Base-by-base conservation (phyloP, 805 yeast species). In the Candida germanica region DNA sequence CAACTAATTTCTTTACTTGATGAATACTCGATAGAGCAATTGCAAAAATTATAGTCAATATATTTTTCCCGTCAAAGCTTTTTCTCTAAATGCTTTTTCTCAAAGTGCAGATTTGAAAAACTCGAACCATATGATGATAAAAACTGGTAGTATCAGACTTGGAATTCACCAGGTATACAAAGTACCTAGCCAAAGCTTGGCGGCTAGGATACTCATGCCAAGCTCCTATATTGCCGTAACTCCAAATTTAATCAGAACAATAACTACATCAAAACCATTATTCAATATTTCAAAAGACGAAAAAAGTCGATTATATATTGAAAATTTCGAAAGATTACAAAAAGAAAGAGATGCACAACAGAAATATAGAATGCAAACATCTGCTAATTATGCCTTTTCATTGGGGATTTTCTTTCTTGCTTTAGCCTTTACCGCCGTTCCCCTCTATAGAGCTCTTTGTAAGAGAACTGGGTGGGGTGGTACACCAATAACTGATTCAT, bases 391-490 rank as follows among this genome's bases (percentile, higher is more conserved):
- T 53, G 66, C 83, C 10, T 66, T 77, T 2, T 80, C 91, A n/a
- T 67, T 87, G 14, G 79, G 79, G 9, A 61, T 89, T 19, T 62
- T 79, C 2, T 85, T 87, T 44, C 61, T 87, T 12, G 86, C 95
- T 0, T 66, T 91, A 5, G 75, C 95, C 0, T 93, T 87, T 60
- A 85, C 88, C 7, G 86, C 96, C 1, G 98, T 93, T 13, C 98
- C 98, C 4, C 64, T 93, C 5, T 93, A 93, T 59, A 69, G 97
- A 47, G 87, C 89, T 6, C 71, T 93, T 20, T 93, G 98, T 68
- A 86, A 89, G 50, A 75, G 94, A 59, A 89, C 97, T 0, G 98
- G 98, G 0, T 93, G 84, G 76, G 96, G 91, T 33, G 98, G 98
- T 27, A 80, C 83, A 6, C 98, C 98, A 8, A 83, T 89, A 49